phyloP scores from a whole-genome alignment of 106 monocot species.

The Vanilla planifolia region DNA sequence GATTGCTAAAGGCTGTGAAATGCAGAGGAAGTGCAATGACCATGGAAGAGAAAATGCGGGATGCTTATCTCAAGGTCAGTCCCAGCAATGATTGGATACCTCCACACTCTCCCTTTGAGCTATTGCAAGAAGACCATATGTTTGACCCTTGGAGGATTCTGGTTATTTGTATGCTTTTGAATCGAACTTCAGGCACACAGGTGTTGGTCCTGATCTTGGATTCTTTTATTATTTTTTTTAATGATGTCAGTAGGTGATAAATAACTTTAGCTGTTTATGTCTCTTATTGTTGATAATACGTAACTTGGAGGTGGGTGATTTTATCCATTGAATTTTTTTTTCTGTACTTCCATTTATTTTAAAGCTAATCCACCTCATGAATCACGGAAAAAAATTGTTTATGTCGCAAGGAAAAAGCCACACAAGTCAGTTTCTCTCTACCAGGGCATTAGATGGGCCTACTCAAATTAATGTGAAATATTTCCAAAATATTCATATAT shows the following conservation, averaged over 20 bases:
- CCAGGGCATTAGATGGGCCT: too few relatives aligned
- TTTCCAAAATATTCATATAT: too few relatives aligned
- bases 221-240: background rate
- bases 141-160: slow-evolving; percentile 60
- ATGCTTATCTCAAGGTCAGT: slow-evolving; percentile 26
- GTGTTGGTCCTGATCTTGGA: background rate
- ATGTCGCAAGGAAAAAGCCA: too few relatives aligned
- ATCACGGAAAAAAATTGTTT: too few relatives aligned
- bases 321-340: too few relatives aligned
- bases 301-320: too few relatives aligned
- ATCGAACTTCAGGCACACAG: slow-evolving; percentile 35
- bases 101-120: slow-evolving; percentile 24
- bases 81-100: slow-evolving; percentile 16
- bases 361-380: too few relatives aligned
- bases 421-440: too few relatives aligned
- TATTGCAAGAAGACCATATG: slow-evolving; percentile 38
- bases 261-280: background rate
- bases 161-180: slow-evolving; percentile 46
- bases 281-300: background rate
- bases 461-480: too few relatives aligned
- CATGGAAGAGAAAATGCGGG: slow-evolving; percentile 20
- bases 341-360: too few relatives aligned
- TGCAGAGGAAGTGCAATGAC: background rate
- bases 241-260: too few relatives aligned
- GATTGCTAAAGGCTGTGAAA: background rate